These are phyloP conservation scores for Populus alba DNA, from an alignment of 345 rosid species.

Conservation along the genomic window DNA sequence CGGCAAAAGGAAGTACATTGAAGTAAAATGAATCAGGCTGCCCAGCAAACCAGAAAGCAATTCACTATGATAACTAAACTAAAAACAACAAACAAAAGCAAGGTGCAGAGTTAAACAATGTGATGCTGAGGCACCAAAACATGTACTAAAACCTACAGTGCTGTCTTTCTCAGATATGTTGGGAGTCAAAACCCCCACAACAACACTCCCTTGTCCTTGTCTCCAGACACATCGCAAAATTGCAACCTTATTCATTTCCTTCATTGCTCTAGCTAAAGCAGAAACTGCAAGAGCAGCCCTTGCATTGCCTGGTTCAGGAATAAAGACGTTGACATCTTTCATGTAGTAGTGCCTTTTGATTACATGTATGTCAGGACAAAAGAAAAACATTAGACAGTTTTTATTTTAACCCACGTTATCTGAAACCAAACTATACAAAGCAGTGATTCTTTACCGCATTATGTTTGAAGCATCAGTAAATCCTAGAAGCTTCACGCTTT, in stretches of 20 bases:
- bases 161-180: constrained; percentile 62
- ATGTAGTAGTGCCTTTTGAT: constrained; percentile 73
- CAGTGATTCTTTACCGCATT: constrained; percentile 44
- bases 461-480: constrained; percentile 73
- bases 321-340: constrained; percentile 85
- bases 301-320: constrained; percentile 75
- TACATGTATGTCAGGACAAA: constrained; percentile 16
- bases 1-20: constrained; percentile 81
- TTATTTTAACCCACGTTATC: constrained; percentile 5
- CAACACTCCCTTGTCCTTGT: constrained; percentile 69
- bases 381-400: background rate
- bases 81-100: constrained; percentile 5
- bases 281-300: constrained; percentile 65
- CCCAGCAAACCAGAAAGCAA: constrained; percentile 19
- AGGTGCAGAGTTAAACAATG: background rate
- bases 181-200: constrained; percentile 80
- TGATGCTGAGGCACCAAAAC: background rate
- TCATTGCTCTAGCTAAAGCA: constrained; percentile 87
- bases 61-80: constrained; percentile 10
- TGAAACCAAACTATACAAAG: constrained; percentile 3
- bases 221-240: constrained; percentile 96
- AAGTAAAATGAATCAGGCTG: constrained; percentile 93
- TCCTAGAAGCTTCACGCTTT: constrained; percentile 87
- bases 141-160: constrained; percentile 43
- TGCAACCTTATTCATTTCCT: constrained; percentile 69